Conservation (phyloP, 164 flowering plant genomes). For the Vitis cinerea region DNA sequence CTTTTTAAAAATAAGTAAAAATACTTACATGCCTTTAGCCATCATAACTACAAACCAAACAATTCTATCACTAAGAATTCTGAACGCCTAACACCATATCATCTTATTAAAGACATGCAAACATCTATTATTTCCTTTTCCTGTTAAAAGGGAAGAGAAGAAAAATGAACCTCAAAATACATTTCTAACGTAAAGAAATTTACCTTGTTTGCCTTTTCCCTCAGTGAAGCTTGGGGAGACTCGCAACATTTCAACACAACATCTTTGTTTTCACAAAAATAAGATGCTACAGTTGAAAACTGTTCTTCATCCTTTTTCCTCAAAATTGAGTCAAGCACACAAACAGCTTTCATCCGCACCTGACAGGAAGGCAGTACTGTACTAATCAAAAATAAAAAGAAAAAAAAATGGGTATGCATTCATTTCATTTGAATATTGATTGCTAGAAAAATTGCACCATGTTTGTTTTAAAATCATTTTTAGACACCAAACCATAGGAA, state of each 20-base stretch:
- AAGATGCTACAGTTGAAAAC: conserved; percentile 60
- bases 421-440: background rate
- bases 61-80: too few relatives aligned
- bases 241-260: conserved; percentile 69
- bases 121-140: background rate
- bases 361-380: conserved; percentile 22
- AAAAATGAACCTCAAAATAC: background rate
- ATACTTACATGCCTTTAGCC: too few relatives aligned
- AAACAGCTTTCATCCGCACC: conserved; percentile 91
- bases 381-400: background rate
- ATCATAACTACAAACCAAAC: too few relatives aligned
- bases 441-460: background rate
- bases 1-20: too few relatives aligned
- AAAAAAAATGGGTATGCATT: background rate
- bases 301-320: conserved; percentile 74
- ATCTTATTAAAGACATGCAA: background rate
- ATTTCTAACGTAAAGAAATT: background rate
- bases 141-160: background rate
- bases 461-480: background rate
- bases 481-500: too few relatives aligned
- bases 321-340: conserved; percentile 88
- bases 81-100: too few relatives aligned
- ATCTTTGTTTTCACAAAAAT: conserved; percentile 72
- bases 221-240: conserved; percentile 86
- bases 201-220: conserved; percentile 90